Evolutionary conservation across 129 eudicot species (phyloP), one percentile per base, ranked within the genome.

Genomic region (Scalesia atractyloides): DNA sequence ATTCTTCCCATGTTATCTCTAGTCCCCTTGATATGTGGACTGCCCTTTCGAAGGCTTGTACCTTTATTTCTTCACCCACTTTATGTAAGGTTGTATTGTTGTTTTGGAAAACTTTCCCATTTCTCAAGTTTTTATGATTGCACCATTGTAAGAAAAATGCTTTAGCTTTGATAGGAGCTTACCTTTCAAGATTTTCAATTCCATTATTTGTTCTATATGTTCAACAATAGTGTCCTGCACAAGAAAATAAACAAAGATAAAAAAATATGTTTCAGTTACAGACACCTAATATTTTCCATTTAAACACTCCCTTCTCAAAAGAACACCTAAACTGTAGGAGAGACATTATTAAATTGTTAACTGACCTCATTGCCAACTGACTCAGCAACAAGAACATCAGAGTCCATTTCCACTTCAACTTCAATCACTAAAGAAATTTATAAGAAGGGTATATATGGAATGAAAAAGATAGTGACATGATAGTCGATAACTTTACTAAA

Each of bases 351-450:
- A 59, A 24, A 74, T 44, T 1, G 19, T 68, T 49, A 57, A 63
- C 79, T 36, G 48, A 94, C 99, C 81, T n/a, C n/a, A n/a, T n/a
- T n/a, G n/a, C n/a, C n/a, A 70, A 90, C 92, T 68, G 84, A 82
- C 83, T 94, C 97, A 78, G 99, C 99, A 43, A 97, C 97, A 74
- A 85, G 86, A 71, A 95, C 96, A 84, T 88, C 92, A 16, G 92
- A 74, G 84, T 95, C 94, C 97, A 95, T 86, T 82, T 95, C 97
- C 66, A 95, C 99, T 74, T 95, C 99, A 12, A 95, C 90, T 88
- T 95, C 96, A 33, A 95, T 90, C 94, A 95, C 88, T 33, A 97
- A 95, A 63, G 99, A 88, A 41, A 90, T 95, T 97, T 95, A 88
- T 66, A 79, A 76, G 51, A 68, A 56, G 2, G 18, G 73, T 7